Base-by-base conservation (phyloP, 139 green algal species). In the Zygnema cylindricum region DNA sequence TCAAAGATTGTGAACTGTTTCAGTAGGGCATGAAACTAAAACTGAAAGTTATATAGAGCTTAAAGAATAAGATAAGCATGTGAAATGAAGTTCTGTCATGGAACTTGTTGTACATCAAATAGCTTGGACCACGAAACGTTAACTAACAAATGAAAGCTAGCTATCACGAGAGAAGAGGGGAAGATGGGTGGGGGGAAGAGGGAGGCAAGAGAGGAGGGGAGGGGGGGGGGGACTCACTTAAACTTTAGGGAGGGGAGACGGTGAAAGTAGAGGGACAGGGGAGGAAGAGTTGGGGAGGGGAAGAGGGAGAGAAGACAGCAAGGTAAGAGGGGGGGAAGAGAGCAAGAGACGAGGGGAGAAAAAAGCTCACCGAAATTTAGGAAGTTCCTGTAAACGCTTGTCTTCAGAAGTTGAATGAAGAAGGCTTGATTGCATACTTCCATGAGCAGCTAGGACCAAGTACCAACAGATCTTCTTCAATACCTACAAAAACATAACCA, bases 391-490 rank as follows among this genome's bases (percentile, higher is more conserved):
- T 81, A 99, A 88, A 78, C 94, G 92, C 91, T 95, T 95, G 91
- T 98, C 96, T 21, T 55, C 92, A 43, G 87, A 79, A 22, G 95
- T 97, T 39, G 76, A 86, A 21, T 94, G 91, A 23, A 99, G 89
- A 69, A 99, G 93, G 33, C 94, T 98, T 3, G 92, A 86, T 77
- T 98, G 95, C 93, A 99, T 95, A 40, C 93, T 95, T 89, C 94
- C 96, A 1, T 91, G 87, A 0, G 96, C 94, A 1, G 96, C 89
- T 40, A 99, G 95, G 63, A 97, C 93, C 0, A 98, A 86, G 49
- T 95, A 97, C 97, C 97, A 99, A 82, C 89, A 94, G 55, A 97
- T 95, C 73, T 95, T 94, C 90, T 97, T 95, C 81, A 98, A 88
- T 39, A 97, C 93, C 94, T 93, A 85, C 38, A 39, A 21, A 3